These are phyloP conservation scores for Boletus huronensis DNA, from an alignment of 768 basidiomycete species.

Conservation along the genomic window DNA sequence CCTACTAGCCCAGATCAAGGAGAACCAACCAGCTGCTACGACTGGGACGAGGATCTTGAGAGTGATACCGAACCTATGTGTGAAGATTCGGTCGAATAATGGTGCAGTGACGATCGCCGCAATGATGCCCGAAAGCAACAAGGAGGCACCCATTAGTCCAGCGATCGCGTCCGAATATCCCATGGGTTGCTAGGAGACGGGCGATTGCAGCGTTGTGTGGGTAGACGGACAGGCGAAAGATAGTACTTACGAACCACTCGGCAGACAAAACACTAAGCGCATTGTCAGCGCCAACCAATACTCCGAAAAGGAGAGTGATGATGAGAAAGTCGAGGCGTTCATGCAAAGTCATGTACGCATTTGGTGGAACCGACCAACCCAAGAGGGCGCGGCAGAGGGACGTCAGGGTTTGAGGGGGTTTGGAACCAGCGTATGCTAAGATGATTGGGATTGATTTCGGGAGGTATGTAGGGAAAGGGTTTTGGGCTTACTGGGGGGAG, in stretches of 20 bases:
- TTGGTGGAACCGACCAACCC: conserved; percentile 39
- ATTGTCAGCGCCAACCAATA: conserved; percentile 61
- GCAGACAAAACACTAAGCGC: conserved; percentile 63
- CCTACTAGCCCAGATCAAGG: conserved; percentile 78
- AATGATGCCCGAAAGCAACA: conserved; percentile 69
- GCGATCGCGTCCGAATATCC: conserved; percentile 67
- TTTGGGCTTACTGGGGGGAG: conserved; percentile 63
- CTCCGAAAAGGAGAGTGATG: conserved; percentile 56
- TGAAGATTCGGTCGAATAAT: conserved; percentile 79
- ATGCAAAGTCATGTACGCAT: conserved; percentile 55
- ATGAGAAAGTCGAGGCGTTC: conserved; percentile 73
- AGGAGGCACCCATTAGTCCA: conserved; percentile 66
- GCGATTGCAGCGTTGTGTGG: not conserved
- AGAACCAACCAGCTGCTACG: conserved; percentile 62
- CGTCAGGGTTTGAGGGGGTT: conserved; percentile 47
- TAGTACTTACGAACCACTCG: conserved; percentile 58
- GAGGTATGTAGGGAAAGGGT: not conserved
- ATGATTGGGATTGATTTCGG: not conserved
- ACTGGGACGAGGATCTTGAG: conserved; percentile 59
- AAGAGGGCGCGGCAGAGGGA: conserved; percentile 54
- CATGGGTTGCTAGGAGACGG: conserved; percentile 50
- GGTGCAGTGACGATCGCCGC: conserved; percentile 68
- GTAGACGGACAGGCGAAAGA: not conserved
- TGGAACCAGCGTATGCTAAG: conserved; percentile 66
- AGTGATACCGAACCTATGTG: conserved; percentile 61